Evolutionary conservation across 164 flowering plant species (phyloP), one percentile per base, ranked within the genome.

Genomic region (Malania oleifera): DNA sequence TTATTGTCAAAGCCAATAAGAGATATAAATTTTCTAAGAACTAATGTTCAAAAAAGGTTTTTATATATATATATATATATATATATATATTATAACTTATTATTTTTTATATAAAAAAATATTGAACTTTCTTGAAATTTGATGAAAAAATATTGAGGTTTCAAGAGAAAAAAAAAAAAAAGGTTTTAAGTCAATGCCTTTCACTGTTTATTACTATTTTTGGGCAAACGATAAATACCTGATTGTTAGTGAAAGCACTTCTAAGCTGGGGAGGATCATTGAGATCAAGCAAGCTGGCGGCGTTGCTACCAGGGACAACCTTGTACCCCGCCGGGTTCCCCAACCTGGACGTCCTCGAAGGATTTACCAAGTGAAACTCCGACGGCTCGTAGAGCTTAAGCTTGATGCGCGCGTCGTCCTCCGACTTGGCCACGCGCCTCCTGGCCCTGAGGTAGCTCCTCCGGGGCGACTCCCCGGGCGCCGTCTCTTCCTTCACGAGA

Each of bases 271-370:
- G 48, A 44, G 48, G 48, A 13, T 44, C 48, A 20, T 5, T 3
- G 18, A 20, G 48, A 20, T 44, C 48, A 44, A 44, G 48, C 22
- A 44, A 20, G 48, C 22, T 44, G 12, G 48, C 48, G 48, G 48
- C 48, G 15, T 4, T 44, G 5, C 7, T 13, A 17, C 19, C 48
- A 13, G 48, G 48, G 15, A 44, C 48, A 20, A 44, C 6, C 15
- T 20, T 44, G 48, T 44, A 44, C 15, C 48, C 48, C 15, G 23
- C 15, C 15, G 18, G 48, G 15, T 44, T 44, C 48, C 48, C 48
- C 48, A 44, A 17, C 48, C 48, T 17, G 5, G 48, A 17, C 48
- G 15, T 5, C 48, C 22, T 44, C 19, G 48, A 44, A 20, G 48
- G 48, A 44, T 44, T 44, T 5, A 44, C 22, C 19, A 14, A 3